phyloP scores from a whole-genome alignment of 768 basidiomycete genomes.

The Pisolithus sp. region DNA sequence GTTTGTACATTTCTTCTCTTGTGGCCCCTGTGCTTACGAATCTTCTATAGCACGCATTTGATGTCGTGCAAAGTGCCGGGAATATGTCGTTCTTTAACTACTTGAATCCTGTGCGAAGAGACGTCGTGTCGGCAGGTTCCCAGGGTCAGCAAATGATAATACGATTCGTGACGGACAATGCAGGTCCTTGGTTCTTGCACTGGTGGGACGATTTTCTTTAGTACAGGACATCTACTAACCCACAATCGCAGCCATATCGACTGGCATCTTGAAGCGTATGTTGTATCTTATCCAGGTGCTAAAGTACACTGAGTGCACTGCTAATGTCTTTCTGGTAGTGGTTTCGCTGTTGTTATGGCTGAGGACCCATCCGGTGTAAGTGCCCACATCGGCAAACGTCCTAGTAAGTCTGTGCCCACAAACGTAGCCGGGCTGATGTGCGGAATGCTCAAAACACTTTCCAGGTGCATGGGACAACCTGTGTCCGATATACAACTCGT shows the following conservation, averaged over 20 bases:
- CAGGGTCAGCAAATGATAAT: conserved; percentile 41
- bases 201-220: conserved; percentile 16
- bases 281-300: neutral
- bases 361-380: conserved; percentile 16
- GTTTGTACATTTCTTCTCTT: conserved; percentile 8
- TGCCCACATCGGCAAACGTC: conserved; percentile 9
- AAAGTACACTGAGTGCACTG: neutral
- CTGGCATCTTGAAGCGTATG: conserved; percentile 23
- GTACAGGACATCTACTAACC: neutral
- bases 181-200: conserved; percentile 51
- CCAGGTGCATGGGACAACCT: conserved; percentile 20
- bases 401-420: conserved; percentile 7
- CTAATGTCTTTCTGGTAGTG: conserved; percentile 9
- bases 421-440: neutral
- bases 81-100: conserved; percentile 23
- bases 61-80: conserved; percentile 29
- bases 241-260: conserved; percentile 20
- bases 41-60: conserved; percentile 26
- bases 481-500: conserved; percentile 19
- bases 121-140: conserved; percentile 19
- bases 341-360: conserved; percentile 22
- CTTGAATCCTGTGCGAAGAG: conserved; percentile 32
- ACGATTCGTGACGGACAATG: conserved; percentile 57
- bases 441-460: neutral
- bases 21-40: neutral